These are phyloP conservation scores for Annona cherimola DNA, from an alignment of 164 flowering plant species.

Conservation along the genomic window DNA sequence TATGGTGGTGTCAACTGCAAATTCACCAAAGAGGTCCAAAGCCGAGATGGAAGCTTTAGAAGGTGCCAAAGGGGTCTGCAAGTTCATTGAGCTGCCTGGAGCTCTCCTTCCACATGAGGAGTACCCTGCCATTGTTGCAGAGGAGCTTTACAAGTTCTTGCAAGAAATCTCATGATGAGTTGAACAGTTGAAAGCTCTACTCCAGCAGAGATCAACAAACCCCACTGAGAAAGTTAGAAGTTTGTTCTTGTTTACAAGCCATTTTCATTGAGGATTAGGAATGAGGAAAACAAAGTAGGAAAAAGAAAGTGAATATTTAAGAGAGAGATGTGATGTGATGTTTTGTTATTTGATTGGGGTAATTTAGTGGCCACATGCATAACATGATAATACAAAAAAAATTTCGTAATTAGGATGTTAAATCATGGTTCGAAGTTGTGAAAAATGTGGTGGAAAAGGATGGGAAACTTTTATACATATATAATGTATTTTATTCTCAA, in stretches of 20 bases:
- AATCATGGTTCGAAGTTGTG: neutral
- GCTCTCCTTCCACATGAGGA: slow-evolving; percentile 97
- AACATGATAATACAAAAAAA: no score
- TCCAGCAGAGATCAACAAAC: no score
- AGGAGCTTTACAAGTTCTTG: slow-evolving; percentile 69
- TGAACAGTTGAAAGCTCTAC: no score
- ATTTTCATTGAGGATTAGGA: no score
- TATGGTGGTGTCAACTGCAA: slow-evolving; percentile 57
- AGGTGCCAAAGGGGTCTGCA: slow-evolving; percentile 74
- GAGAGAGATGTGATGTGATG: no score
- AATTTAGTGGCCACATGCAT: neutral
- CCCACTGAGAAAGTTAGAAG: no score
- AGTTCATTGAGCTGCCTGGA: slow-evolving; percentile 79
- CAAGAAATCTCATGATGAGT: slow-evolving; percentile 29
- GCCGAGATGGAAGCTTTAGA: slow-evolving; percentile 93
- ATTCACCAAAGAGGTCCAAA: slow-evolving; percentile 86
- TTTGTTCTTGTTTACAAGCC: no score
- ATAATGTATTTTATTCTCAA: neutral
- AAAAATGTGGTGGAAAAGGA: no score
- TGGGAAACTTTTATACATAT: neutral
- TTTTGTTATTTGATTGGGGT: neutral
- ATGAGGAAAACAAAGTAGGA: neutral
- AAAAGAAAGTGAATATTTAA: neutral
- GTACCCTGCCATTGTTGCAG: slow-evolving; percentile 67
- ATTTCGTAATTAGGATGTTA: neutral